These are phyloP conservation scores for Boeremia lycopersici DNA, from an alignment of 2,329 filamentous ascomycete species.

Conservation along the genomic window DNA sequence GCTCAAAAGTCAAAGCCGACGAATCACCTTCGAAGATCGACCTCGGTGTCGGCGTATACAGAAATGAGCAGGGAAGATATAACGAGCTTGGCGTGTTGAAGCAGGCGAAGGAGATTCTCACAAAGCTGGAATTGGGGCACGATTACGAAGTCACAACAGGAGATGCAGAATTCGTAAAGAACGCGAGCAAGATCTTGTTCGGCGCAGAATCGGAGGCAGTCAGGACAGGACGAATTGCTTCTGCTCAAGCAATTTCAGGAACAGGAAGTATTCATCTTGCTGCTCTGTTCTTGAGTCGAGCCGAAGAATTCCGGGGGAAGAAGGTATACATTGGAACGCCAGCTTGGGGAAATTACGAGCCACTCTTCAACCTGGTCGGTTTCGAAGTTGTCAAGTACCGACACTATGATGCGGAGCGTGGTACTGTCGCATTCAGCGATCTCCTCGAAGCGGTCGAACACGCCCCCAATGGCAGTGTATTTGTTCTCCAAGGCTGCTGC, in stretches of 20 bases:
- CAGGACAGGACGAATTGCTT: conserved; percentile 33
- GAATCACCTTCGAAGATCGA: conserved; percentile 42
- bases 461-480: conserved; percentile 41
- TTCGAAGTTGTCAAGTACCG: conserved; percentile 37
- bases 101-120: conserved; percentile 18
- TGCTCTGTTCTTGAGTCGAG: conserved; percentile 37
- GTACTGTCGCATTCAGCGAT: conserved; percentile 34
- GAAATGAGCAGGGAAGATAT: conserved; percentile 42
- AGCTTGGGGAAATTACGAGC: conserved; percentile 46
- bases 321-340: conserved; percentile 42
- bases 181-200: conserved; percentile 41
- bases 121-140: conserved; percentile 19
- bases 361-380: conserved; percentile 40
- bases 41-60: conserved; percentile 48
- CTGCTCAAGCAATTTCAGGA: conserved; percentile 49
- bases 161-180: conserved; percentile 36
- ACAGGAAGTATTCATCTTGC: conserved; percentile 49
- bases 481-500: conserved; percentile 47
- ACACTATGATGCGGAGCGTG: conserved; percentile 36
- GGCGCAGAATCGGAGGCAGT: conserved; percentile 24
- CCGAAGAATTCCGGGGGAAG: conserved; percentile 20
- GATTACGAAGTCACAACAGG: conserved; percentile 47
- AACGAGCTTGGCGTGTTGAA: conserved; percentile 40
- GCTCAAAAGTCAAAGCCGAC: conserved; percentile 40
- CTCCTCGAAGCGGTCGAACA: conserved; percentile 26